Evolutionary conservation across 2,329 filamentous ascomycete genomes (phyloP).

Genomic region (Pestalotiopsis sp.): DNA sequence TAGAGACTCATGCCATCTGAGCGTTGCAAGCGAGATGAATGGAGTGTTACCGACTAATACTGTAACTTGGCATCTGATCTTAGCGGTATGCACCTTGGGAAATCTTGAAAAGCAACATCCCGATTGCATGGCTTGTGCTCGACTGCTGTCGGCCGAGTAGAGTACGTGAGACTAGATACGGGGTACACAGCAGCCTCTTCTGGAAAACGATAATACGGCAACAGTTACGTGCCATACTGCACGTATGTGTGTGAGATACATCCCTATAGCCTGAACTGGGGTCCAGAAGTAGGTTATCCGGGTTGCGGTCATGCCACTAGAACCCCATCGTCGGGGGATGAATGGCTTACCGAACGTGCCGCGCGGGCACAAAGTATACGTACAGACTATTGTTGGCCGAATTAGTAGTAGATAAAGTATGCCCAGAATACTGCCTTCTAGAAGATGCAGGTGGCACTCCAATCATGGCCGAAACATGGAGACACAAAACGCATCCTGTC

Average conservation of each 20-base stretch:
- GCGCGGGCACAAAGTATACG: not conserved
- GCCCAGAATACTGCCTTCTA: slow-evolving; percentile 4
- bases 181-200: not conserved
- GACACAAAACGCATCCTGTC: slow-evolving; percentile 1
- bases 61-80: not conserved
- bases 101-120: not conserved
- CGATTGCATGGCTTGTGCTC: not conserved
- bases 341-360: not conserved
- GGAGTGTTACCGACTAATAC: not conserved
- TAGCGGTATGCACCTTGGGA: not conserved
- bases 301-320: not conserved
- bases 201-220: not conserved
- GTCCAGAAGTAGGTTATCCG: not conserved
- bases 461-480: not conserved
- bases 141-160: not conserved
- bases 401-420: not conserved
- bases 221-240: not conserved
- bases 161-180: not conserved
- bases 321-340: not conserved
- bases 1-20: not conserved
- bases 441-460: not conserved
- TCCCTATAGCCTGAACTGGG: not conserved
- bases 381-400: not conserved
- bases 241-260: not conserved
- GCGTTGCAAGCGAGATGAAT: not conserved